Conservation (phyloP, 1,284 basidiomycete genomes). For the Cryptococcus wingfieldii region DNA sequence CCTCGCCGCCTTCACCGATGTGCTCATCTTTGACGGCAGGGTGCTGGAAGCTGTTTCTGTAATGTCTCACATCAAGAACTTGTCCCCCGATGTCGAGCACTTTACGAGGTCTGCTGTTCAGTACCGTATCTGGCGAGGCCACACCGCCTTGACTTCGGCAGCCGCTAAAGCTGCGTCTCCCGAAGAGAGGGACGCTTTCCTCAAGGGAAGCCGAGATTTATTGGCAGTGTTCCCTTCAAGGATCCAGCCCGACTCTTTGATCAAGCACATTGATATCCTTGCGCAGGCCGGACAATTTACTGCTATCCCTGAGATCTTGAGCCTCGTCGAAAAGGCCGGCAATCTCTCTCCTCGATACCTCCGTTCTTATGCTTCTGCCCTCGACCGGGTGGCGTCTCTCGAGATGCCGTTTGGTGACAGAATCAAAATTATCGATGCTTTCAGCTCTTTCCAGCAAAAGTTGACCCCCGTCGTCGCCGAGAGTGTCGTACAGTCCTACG, state of each 20-base stretch:
- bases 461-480: slow-evolving; percentile 12
- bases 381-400: neutral
- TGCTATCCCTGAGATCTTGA: slow-evolving; percentile 11
- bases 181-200: neutral
- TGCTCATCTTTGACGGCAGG: slow-evolving; percentile 4
- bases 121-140: slow-evolving; percentile 3
- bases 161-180: neutral
- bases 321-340: neutral
- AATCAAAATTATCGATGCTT: slow-evolving; percentile 15
- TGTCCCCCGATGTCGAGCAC: neutral
- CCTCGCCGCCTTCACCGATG: slow-evolving; percentile 7
- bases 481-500: slow-evolving; percentile 20
- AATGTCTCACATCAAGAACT: no score
- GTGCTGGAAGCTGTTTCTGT: slow-evolving; percentile 1
- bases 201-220: slow-evolving; percentile 16
- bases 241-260: slow-evolving; percentile 4
- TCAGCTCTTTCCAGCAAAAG: slow-evolving; percentile 10
- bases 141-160: slow-evolving; percentile 1
- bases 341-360: neutral
- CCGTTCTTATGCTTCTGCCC: neutral
- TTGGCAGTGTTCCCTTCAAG: neutral
- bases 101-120: slow-evolving; percentile 1
- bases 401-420: slow-evolving; percentile 2
- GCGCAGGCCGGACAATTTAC: slow-evolving; percentile 6
- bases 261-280: slow-evolving; percentile 11